Percentiles rank a stretch among this genome's conserved stretches.
These are phyloP conservation scores for Hippophae gyantsensis DNA, from an alignment of 306 rosid species.

Conservation along the genomic window DNA sequence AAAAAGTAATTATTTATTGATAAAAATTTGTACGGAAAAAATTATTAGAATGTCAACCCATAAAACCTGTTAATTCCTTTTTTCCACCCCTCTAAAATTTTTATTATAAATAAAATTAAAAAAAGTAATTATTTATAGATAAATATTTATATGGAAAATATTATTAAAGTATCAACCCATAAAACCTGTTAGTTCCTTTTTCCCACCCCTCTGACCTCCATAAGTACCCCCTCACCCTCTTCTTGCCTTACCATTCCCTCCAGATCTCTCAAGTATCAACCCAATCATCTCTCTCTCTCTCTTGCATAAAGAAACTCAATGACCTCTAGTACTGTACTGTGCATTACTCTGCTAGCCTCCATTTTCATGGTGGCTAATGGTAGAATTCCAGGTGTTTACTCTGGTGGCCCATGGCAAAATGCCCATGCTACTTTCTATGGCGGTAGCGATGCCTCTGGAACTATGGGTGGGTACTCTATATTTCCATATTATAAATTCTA, in stretches of 20 bases:
- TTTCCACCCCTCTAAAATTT: too few species aligned
- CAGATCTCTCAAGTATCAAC: conserved; percentile 14
- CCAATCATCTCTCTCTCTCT: not conserved
- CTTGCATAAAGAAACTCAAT: conserved; percentile 12
- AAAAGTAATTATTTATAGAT: too few species aligned
- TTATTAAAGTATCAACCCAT: too few species aligned
- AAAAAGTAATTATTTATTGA: too few species aligned
- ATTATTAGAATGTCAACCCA: too few species aligned
- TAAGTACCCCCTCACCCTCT: conserved; percentile 46
- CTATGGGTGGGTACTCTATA: conserved; percentile 46
- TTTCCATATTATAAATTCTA: too few species aligned
- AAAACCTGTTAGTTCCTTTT: conserved; percentile 2
- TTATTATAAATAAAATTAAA: too few species aligned
- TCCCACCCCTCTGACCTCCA: conserved; percentile 18
- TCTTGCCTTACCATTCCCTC: conserved; percentile 17
- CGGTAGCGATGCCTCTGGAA: conserved; percentile 78
- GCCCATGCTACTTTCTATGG: conserved; percentile 96
- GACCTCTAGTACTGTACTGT: conserved; percentile 29
- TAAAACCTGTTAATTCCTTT: too few species aligned
- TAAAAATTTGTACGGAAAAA: too few species aligned
- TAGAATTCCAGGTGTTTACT: conserved; percentile 34
- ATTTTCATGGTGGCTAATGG: conserved; percentile 13
- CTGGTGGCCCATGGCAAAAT: conserved; percentile 45
- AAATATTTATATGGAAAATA: too few species aligned
- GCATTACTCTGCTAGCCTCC: conserved; percentile 31